Evolutionary conservation across 495 filamentous ascomycete species (phyloP), one percentile per base, ranked within the genome.

Genomic region (Bathelium albidoporum): DNA sequence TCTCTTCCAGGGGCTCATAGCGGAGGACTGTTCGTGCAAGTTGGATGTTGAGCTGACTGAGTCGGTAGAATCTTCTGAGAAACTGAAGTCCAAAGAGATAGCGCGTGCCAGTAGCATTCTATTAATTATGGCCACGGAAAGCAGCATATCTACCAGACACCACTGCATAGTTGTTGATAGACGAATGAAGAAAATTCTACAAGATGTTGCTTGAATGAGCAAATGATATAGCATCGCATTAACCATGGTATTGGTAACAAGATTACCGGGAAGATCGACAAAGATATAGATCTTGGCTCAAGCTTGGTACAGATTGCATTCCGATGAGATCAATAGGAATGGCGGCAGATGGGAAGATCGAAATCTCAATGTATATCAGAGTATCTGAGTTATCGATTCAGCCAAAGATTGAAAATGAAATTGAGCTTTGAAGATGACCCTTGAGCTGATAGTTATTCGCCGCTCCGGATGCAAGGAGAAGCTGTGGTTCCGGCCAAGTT

Each of bases 311-410:
- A 29, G 7, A 55, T 55, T 11, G 24, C 49, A 55, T 55, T 55
- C 49, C 49, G 24, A 55, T 29, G 49, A 55, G 4, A 55, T 55
- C 49, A 24, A 55, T 55, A 7, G 24, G 49, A 55, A 55, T 55
- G 49, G 16, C 16, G 20, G 24, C 49, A n/a, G n/a, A n/a, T n/a
- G 44, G 18, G 18, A 41, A 41, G 36, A 41, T 49, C 11, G 12
- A 20, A 22, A 22, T 49, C 44, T 16, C 5, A n/a, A 49, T 22
- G 9, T 16, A 20, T 12, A 49, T 20, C 5, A 22, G 14, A 49
- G 5, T 20, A 16, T 18, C 10, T 10, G 9, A 41, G 36, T 10
- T 41, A 9, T 41, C 44, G 20, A 49, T 49, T n/a, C 44, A 49
- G 44, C 44, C 44, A 22, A 49, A 49, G 44, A 49, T 49, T 16